Conservation (phyloP, 2,329 filamentous ascomycete genomes). For the Fusarium sp. region DNA sequence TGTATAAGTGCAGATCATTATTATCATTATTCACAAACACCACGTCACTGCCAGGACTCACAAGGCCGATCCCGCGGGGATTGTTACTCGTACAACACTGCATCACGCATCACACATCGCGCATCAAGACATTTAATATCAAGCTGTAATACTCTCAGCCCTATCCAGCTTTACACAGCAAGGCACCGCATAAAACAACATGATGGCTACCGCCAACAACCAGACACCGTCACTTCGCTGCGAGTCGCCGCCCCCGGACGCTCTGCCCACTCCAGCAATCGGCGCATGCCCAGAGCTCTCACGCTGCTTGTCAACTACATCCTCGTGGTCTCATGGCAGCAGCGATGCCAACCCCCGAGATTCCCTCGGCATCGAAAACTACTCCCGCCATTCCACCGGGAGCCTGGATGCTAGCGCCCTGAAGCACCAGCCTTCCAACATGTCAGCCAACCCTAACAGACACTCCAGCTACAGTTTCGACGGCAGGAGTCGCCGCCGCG, state of each 20-base stretch:
- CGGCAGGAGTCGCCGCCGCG: slow-evolving; percentile 70
- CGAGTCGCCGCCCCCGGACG: slow-evolving; percentile 75
- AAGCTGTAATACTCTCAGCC: slow-evolving; percentile 12
- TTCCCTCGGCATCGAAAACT: slow-evolving; percentile 66
- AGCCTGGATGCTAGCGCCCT: slow-evolving; percentile 70
- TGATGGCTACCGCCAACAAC: slow-evolving; percentile 55
- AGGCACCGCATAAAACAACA: slow-evolving; percentile 12
- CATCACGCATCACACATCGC: slow-evolving; percentile 4
- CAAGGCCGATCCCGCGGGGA: slow-evolving; percentile 25
- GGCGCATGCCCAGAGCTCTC: slow-evolving; percentile 70
- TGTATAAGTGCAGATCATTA: slow-evolving; percentile 46
- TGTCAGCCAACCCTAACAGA: slow-evolving; percentile 54
- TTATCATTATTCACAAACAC: slow-evolving; percentile 22
- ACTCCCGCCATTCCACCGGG: slow-evolving; percentile 71
- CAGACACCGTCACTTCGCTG: slow-evolving; percentile 57
- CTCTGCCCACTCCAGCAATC: slow-evolving; percentile 72
- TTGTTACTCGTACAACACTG: slow-evolving; percentile 17
- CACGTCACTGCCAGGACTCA: slow-evolving; percentile 35
- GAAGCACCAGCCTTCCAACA: slow-evolving; percentile 60
- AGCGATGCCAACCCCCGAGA: slow-evolving; percentile 64
- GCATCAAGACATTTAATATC: slow-evolving; percentile 8
- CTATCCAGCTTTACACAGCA: slow-evolving; percentile 12
- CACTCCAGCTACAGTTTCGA: slow-evolving; percentile 62
- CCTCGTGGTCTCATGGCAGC: slow-evolving; percentile 69
- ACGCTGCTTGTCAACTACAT: slow-evolving; percentile 74